Conservation (phyloP, 2,329 filamentous ascomycete genomes). For the Aspergillus niger region DNA sequence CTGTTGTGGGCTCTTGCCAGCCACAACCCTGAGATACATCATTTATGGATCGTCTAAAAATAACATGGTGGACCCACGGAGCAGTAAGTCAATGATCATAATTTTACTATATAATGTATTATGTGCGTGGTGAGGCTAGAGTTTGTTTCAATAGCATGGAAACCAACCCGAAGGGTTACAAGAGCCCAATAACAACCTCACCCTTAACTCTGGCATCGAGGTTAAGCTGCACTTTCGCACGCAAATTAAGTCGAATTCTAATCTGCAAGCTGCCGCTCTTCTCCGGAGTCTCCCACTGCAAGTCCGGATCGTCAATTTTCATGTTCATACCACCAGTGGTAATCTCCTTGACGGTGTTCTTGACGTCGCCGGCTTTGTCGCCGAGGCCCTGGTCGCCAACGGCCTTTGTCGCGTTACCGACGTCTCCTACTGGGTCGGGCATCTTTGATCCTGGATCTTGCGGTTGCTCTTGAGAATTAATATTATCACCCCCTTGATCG, state of each 20-base stretch:
- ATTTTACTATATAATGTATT: too few species aligned
- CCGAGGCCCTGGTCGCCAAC: not conserved
- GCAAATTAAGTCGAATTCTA: not conserved
- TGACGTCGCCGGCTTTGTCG: not conserved
- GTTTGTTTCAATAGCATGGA: too few species aligned
- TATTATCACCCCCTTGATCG: not conserved
- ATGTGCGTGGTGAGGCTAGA: too few species aligned
- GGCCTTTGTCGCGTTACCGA: not conserved
- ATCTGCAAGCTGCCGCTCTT: not conserved
- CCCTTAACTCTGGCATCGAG: not conserved
- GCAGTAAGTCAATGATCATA: too few species aligned
- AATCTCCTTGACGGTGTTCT: not conserved
- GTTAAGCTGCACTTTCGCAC: not conserved
- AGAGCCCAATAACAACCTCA: not conserved
- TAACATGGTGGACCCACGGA: too few species aligned
- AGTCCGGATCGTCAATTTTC: not conserved
- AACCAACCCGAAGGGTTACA: not conserved
- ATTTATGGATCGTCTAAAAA: too few species aligned
- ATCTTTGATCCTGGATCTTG: not conserved
- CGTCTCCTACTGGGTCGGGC: not conserved
- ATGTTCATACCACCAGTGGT: not conserved
- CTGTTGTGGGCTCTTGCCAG: too few species aligned
- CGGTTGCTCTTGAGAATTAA: not conserved
- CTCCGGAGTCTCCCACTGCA: not conserved
- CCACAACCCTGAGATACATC: too few species aligned